Evolutionary conservation across 306 rosid species (phyloP), one percentile per base, ranked within the genome.

Genomic region (Gastrolobium bilobum): DNA sequence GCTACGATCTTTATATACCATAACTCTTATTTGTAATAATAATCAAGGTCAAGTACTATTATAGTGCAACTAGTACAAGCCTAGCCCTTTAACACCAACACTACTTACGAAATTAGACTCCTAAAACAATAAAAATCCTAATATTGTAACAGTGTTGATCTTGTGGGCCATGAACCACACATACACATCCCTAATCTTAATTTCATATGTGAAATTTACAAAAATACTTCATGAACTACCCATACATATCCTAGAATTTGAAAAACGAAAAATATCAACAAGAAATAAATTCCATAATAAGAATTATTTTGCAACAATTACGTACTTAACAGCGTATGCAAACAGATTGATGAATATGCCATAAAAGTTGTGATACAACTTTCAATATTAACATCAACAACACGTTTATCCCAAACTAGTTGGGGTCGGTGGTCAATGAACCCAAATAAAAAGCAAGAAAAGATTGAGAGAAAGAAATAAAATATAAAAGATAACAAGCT

Each of bases 121-220:
- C 39, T 7, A 46, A 37, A 71, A 8, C 52, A 60, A 79, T 75
- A 71, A 62, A 59, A 80, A 72, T 43, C 33, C 26, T 0, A 40
- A 6, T 70, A 53, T n/a, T 50, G 14, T 37, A 59, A 64, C 35
- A 26, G 40, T 59, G 43, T 47, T 51, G 20, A 70, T 74, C 60
- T 29, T 29, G 38, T 48, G 50, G 30, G 52, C 59, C 76, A 68
- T 46, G 68, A 78, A 77, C 33, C 46, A 77, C 74, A 58, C 11
- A 40, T 5, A 30, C 4, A 53, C 15, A 77, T 40, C 30, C 13
- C 58, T 46, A 58, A 79, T 47, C 44, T 53, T 51, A 15, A 43
- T 70, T 69, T 37, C 20, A 46, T 75, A 5, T 9, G 38, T 67
- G 44, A 68, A 67, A 38, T 70, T 9, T 33, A 33, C 51, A 52